Percentiles rank a stretch among this genome's conserved stretches.
These are phyloP conservation scores for Teratosphaeria zuluensis DNA, from an alignment of 2,329 filamentous ascomycete species.

Conservation along the genomic window DNA sequence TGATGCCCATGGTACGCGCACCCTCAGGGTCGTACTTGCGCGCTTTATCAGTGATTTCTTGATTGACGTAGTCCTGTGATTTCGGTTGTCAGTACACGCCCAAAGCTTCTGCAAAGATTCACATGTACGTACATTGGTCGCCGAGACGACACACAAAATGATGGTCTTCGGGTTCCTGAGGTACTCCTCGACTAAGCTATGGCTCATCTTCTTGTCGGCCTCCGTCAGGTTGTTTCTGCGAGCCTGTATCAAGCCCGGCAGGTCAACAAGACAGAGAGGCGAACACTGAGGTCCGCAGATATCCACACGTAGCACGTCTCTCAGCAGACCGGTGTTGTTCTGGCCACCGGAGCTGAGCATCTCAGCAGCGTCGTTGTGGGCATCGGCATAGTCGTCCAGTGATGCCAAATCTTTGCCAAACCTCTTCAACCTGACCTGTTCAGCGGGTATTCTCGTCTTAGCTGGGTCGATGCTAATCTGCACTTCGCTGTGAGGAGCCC, in stretches of 20 bases:
- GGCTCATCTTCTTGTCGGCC: conserved; percentile 27
- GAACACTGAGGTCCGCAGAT: conserved; percentile 9
- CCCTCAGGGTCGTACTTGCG: not conserved
- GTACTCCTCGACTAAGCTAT: conserved; percentile 28
- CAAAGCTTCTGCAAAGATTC: conserved; percentile 14
- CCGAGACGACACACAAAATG: conserved; percentile 34
- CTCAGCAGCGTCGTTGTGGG: not conserved
- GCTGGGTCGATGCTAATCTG: not conserved
- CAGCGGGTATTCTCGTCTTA: not conserved
- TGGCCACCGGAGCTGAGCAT: not conserved
- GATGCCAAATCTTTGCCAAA: not conserved
- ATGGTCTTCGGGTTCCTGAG: conserved; percentile 28
- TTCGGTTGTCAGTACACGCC: too few relatives aligned
- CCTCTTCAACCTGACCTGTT: not conserved
- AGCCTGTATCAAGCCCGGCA: conserved; percentile 15
- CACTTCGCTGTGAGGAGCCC: not conserved
- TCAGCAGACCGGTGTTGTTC: conserved; percentile 1
- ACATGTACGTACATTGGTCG: conserved; percentile 36
- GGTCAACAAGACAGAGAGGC: conserved; percentile 17
- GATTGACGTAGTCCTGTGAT: too few relatives aligned
- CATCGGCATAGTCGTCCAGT: not conserved
- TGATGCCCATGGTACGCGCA: not conserved
- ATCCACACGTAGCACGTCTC: conserved; percentile 13
- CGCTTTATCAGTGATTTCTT: not conserved
- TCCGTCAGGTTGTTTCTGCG: conserved; percentile 23